These are phyloP conservation scores for Ocimum tenuiflorum DNA, from an alignment of 257 asterid genomes.

Conservation along the genomic window DNA sequence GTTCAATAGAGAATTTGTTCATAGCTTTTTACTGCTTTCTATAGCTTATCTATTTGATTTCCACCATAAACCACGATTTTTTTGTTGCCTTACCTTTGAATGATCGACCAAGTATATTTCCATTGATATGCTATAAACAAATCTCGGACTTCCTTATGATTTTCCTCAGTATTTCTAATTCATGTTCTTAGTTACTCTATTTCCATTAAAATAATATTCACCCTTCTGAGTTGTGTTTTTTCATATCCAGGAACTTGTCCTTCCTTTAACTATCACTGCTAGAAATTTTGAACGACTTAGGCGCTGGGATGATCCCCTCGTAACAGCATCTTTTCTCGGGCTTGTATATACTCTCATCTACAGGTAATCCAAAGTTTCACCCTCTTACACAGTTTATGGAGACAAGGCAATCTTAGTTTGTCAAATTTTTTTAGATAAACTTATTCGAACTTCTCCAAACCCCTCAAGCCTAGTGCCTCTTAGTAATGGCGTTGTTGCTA, in stretches of 20 bases:
- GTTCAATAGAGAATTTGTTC: constrained; percentile 27
- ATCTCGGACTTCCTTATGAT: background rate
- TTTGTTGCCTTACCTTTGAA: background rate
- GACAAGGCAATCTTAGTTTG: background rate
- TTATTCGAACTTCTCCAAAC: background rate
- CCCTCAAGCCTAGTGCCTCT: background rate
- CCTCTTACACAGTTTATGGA: background rate
- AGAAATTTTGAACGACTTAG: constrained; percentile 62
- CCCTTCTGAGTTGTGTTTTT: background rate
- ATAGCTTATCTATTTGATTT: background rate
- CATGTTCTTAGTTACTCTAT: background rate
- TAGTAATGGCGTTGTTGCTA: background rate
- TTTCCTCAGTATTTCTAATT: background rate
- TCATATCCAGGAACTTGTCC: constrained; percentile 65
- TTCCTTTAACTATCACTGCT: constrained; percentile 61
- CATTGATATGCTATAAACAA: background rate
- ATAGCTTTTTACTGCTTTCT: background rate
- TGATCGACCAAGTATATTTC: background rate
- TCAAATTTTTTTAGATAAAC: background rate
- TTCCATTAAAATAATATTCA: background rate
- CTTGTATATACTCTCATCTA: constrained; percentile 56
- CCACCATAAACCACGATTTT: background rate
- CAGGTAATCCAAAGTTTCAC: constrained; percentile 42
- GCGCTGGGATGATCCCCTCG: constrained; percentile 85
- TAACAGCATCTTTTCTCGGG: constrained; percentile 77